Evolutionary conservation across 805 yeast genomes (phyloP), one percentile per base, ranked within the genome.

Genomic region (Wickerhamomyces rabaulensis): DNA sequence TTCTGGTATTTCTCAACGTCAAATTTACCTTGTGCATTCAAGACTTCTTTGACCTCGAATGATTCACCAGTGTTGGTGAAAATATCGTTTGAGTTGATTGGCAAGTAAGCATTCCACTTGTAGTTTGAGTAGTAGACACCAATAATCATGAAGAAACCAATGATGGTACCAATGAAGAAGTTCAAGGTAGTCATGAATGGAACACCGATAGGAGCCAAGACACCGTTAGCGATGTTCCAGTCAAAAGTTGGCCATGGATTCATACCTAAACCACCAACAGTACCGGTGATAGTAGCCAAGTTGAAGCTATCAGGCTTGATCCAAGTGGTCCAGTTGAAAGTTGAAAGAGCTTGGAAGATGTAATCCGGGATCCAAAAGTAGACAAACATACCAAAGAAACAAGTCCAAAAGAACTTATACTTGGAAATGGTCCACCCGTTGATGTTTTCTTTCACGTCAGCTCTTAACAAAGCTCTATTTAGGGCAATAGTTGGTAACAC

Each of bases 271-370:
- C 82, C 82, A 23, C 48, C 40, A 9, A 52, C 46, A 15, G 67
- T 57, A 23, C 85, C 84, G 12, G 81, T 74, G n/a, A 79, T 60
- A 8, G 61, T 55, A 15, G 78, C 76, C 44, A 79, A 59, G 52
- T 71, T 70, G 48, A 71, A 65, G 56, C 76, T 78, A 35, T 70
- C 49, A 13, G 82, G 84, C 5, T 64, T 61, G 41, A 79, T 79
- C 84, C 84, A 80, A 4, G 77, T 70, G 53, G 76, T 69, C 86
- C 85, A 80, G 53, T 71, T 70, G 62, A 74, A 74, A 3, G 63
- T 56, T 6, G 73, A 70, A 10, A 75, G 56, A 3, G 75, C 75
- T 15, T 55, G 49, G 53, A 74, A 71, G 9, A 73, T 38, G 50
- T 69, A 74, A 45, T 68, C 56, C 29, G 79, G 79, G 20, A 75